Evolutionary conservation across 2,329 filamentous ascomycete genomes (phyloP).

Genomic region (Paraphaeosphaeria minitans): DNA sequence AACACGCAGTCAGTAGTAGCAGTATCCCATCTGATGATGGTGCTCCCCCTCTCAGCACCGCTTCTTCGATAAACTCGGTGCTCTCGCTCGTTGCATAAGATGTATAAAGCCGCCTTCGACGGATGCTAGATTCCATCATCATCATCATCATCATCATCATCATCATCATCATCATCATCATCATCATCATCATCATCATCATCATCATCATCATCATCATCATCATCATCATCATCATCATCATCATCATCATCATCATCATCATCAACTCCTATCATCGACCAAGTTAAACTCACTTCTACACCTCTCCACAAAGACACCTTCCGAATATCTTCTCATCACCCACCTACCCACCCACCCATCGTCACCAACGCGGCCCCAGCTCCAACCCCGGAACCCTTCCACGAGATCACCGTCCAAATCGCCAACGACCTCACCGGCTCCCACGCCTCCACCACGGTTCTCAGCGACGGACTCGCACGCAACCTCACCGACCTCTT

Average conservation of each 20-base stretch:
- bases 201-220: not conserved
- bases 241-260: not conserved
- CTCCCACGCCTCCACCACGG: constrained; percentile 12
- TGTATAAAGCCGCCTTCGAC: not conserved
- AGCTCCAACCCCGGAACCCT: too few species aligned
- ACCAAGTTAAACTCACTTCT: not conserved
- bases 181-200: not conserved
- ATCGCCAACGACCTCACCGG: constrained; percentile 21
- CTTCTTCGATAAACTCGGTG: not conserved
- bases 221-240: not conserved
- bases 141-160: not conserved
- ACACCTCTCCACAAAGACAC: not conserved
- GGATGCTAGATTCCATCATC: not conserved
- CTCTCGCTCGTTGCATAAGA: not conserved
- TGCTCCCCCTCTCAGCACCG: not conserved
- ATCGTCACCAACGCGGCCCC: too few species aligned
- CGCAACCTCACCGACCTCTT: constrained; percentile 16
- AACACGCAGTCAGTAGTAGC: not conserved
- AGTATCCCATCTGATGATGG: not conserved
- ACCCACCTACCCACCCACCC: too few species aligned
- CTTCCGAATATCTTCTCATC: not conserved
- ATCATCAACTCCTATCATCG: not conserved
- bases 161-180: not conserved
- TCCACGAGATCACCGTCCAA: constrained; percentile 10
- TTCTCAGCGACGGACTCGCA: constrained; percentile 14